Evolutionary conservation across 2,329 filamentous ascomycete genomes (phyloP), one percentile per base, ranked within the genome.

Genomic region (Akanthomyces dipterigenus): DNA sequence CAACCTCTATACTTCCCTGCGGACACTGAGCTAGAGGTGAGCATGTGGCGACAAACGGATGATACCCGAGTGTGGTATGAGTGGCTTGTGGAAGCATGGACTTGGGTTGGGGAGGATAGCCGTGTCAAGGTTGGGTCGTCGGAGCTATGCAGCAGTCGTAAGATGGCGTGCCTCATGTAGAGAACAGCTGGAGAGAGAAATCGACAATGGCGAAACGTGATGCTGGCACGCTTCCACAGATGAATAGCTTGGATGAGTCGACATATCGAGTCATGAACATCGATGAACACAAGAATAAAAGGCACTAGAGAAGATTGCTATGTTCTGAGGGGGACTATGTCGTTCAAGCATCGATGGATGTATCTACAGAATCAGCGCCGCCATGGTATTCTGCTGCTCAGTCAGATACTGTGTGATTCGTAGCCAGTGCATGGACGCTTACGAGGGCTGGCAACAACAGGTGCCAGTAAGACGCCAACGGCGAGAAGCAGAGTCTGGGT

Each of bases 1-100:
- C 87, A 86, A 67, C 93, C 95, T 0, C 80, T 99, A 16, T 89
- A 91, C 70, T 86, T 96, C 66, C 93, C 95, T 0, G 89, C 91
- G 62, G 86, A 91, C 65, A 87, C 89, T 0, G 91, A 96, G 73
- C 80, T 98, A 5, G 89, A 96, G 67, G 86, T 97, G 42, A 95
- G 87, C 71, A 97, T 99, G 87, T 97, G 92, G 90, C 85, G 95
- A 55, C 90, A 96, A 75, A 98, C 95, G 0, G 93, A 99, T 70
- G 91, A 97, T 71, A 86, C 89, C 42, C 96, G 90, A 73, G 95
- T 99, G 8, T 99, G 95, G 96, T 99, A 99, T 73, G 95, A 99
- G 73, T 99, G 95, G 95, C 81, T 95, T 63, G 88, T 97, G 2
- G 95, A 98, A 73, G 90, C 89, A 12, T 97, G 88, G 73, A 82